A percentile compares a stretch with the other conserved stretches of the same genome.
phyloP scores from a whole-genome alignment of 1,284 basidiomycete genomes.

The Cronartium quercuum region DNA sequence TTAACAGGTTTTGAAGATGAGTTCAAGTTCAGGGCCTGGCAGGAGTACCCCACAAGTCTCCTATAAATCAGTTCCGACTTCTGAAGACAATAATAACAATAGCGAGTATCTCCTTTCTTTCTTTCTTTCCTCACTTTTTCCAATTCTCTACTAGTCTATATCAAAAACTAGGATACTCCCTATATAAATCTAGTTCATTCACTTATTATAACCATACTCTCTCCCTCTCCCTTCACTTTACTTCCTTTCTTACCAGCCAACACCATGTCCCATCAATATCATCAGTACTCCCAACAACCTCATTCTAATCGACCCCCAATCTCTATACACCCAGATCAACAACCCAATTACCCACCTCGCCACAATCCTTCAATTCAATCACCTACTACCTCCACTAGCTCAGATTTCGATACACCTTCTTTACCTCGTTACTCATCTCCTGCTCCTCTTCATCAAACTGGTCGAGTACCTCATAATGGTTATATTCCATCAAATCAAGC shows the following conservation, averaged over 20 bases:
- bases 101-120: neutral
- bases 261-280: neutral
- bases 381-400: neutral
- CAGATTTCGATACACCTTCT: neutral
- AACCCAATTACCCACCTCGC: neutral
- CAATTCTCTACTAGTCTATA: neutral
- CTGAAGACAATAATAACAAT: no score
- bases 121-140: neutral
- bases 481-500: neutral
- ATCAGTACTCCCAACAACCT: neutral
- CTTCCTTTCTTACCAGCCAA: neutral
- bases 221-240: no score
- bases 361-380: neutral
- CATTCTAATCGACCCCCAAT: neutral
- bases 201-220: no score
- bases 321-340: neutral
- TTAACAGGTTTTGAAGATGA: no score
- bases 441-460: neutral
- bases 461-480: neutral
- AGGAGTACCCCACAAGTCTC: no score
- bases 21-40: no score
- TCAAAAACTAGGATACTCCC: neutral
- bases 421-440: constrained; percentile 3
- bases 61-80: no score
- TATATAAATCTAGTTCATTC: no score